A percentile compares a stretch with the other conserved stretches of the same genome.
These are phyloP conservation scores for Ceratocystis destructans DNA, from an alignment of 2,329 filamentous ascomycete species.

Conservation along the genomic window DNA sequence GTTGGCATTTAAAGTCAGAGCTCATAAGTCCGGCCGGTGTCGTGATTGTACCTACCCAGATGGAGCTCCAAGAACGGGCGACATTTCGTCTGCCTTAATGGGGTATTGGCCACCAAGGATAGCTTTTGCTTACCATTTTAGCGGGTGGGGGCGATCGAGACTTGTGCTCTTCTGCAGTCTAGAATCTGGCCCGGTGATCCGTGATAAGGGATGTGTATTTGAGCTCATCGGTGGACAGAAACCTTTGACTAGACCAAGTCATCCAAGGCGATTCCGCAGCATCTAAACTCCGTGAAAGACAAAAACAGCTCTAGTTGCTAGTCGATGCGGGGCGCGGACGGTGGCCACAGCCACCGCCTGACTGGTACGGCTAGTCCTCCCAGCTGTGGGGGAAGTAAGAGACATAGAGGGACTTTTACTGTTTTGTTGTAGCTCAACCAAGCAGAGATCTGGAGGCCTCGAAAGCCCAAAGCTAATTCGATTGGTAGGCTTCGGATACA, in stretches of 20 bases:
- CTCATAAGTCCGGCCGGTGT: neutral
- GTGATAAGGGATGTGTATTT: neutral
- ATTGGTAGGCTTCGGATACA: neutral
- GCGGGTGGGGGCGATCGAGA: neutral
- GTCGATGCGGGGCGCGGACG: neutral
- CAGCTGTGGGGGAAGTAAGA: neutral
- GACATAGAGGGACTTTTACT: neutral
- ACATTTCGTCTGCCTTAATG: no score
- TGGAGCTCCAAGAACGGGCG: no score
- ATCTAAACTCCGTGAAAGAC: neutral
- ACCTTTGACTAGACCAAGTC: neutral
- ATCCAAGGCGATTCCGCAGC: no score
- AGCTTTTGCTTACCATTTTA: no score
- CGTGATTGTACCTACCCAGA: no score
- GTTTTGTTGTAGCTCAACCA: neutral
- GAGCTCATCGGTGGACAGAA: neutral
- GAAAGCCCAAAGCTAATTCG: neutral
- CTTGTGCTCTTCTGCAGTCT: neutral
- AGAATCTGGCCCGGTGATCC: no score
- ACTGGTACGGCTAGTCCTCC: neutral
- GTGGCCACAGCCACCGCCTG: neutral
- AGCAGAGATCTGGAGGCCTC: neutral
- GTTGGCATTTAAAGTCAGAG: neutral
- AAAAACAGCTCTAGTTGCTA: neutral
- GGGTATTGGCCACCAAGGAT: no score